Conservation (phyloP, 768 basidiomycete genomes). For the Tulasnella sp. region DNA sequence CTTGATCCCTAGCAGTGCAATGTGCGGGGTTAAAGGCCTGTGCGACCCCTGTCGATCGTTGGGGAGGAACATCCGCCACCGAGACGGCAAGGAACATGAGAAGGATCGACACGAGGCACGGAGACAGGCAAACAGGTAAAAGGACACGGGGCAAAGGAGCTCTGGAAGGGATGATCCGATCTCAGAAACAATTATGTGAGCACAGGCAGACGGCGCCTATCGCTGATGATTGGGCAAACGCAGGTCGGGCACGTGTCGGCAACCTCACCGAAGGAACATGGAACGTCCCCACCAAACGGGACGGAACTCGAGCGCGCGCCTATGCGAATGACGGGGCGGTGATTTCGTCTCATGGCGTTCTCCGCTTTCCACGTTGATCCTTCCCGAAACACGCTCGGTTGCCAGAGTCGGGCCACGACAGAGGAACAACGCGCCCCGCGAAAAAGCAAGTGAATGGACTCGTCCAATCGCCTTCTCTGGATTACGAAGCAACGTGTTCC, state of each 20-base stretch:
- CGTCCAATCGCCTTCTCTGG: too few relatives aligned
- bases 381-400: too few relatives aligned
- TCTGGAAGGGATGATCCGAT: background rate
- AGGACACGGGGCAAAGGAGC: background rate
- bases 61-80: background rate
- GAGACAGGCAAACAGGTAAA: background rate
- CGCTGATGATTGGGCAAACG: conserved; percentile 11
- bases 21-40: conserved; percentile 10
- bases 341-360: too few relatives aligned
- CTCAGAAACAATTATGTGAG: background rate
- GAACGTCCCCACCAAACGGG: background rate
- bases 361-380: too few relatives aligned
- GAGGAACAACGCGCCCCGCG: too few relatives aligned
- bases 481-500: too few relatives aligned
- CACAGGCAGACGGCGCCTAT: background rate
- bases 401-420: too few relatives aligned
- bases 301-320: background rate
- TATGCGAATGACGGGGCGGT: background rate
- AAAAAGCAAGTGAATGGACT: too few relatives aligned
- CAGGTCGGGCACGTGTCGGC: conserved; percentile 19
- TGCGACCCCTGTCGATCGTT: conserved; percentile 1
- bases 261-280: conserved; percentile 1
- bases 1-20: conserved; percentile 16
- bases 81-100: background rate
- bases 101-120: conserved; percentile 11